Percentiles rank a stretch among this genome's conserved stretches.
phyloP scores from a whole-genome alignment of 345 rosid species.

The Bruguiera parviflora region DNA sequence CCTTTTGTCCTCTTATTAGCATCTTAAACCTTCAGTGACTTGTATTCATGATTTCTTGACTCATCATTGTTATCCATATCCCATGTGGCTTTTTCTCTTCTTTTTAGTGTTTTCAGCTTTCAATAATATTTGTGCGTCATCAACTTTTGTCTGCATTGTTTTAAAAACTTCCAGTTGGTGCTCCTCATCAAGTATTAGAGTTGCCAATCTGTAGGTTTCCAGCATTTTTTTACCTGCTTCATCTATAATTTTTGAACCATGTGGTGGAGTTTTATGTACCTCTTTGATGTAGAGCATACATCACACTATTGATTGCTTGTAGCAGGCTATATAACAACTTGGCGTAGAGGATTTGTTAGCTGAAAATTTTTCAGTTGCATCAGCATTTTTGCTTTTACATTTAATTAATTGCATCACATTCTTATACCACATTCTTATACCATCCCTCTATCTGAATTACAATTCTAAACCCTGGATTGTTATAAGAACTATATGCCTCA shows the following conservation, averaged over 20 bases:
- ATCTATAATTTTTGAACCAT: neutral
- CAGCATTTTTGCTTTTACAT: constrained; percentile 2
- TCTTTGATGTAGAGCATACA: neutral
- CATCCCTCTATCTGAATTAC: neutral
- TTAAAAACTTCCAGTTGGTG: too few species aligned
- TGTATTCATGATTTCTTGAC: too few species aligned
- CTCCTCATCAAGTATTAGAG: too few species aligned
- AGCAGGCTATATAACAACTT: neutral
- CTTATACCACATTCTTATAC: neutral
- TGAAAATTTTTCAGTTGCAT: neutral
- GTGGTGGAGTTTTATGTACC: neutral
- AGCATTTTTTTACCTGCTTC: neutral
- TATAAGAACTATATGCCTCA: constrained; percentile 7
- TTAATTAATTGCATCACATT: constrained; percentile 5
- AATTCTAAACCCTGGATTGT: constrained; percentile 3
- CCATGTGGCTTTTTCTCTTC: too few species aligned
- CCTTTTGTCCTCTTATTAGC: too few species aligned
- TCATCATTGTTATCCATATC: too few species aligned
- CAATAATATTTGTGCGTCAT: too few species aligned
- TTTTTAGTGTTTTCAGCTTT: too few species aligned
- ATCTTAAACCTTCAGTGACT: too few species aligned
- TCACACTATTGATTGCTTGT: too few species aligned
- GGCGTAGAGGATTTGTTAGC: neutral
- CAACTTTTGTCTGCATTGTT: too few species aligned
- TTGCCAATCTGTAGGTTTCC: too few species aligned